These are phyloP conservation scores for Halenospora varia DNA, from an alignment of 495 filamentous ascomycete genomes.

Conservation along the genomic window DNA sequence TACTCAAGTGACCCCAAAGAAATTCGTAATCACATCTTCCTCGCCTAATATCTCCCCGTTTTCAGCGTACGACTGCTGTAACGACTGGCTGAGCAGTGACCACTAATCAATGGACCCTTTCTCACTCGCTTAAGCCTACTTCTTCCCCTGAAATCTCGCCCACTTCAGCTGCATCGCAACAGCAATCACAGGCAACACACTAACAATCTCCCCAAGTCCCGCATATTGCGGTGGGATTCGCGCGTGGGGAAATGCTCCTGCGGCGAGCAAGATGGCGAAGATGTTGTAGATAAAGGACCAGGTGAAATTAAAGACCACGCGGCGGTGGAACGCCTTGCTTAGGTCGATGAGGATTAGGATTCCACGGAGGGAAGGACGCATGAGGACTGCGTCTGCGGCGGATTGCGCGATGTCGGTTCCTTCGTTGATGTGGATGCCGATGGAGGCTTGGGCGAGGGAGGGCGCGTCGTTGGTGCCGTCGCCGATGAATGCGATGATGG, in stretches of 20 bases:
- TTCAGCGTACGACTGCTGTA: too few relatives aligned
- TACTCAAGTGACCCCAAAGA: too few relatives aligned
- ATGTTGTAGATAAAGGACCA: slow-evolving; percentile 88
- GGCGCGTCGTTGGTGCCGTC: slow-evolving; percentile 88
- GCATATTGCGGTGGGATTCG: slow-evolving; percentile 49
- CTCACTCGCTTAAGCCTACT: too few relatives aligned
- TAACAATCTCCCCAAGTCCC: slow-evolving; percentile 54
- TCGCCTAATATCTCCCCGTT: too few relatives aligned
- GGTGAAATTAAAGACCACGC: slow-evolving; percentile 81
- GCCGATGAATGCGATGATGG: slow-evolving; percentile 32
- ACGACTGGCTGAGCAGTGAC: too few relatives aligned
- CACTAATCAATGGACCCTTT: too few relatives aligned
- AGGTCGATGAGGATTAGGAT: slow-evolving; percentile 71
- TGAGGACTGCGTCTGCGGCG: slow-evolving; percentile 77
- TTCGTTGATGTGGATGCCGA: slow-evolving; percentile 76
- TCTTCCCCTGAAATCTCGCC: too few relatives aligned
- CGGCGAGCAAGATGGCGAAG: slow-evolving; percentile 71
- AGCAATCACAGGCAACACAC: slow-evolving; percentile 50
- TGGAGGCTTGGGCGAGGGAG: slow-evolving; percentile 70
- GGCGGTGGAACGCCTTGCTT: slow-evolving; percentile 61
- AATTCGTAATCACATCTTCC: too few relatives aligned
- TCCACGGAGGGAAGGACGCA: slow-evolving; percentile 62
- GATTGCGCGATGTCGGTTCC: slow-evolving; percentile 81
- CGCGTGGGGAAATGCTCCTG: slow-evolving; percentile 53
- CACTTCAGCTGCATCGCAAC: slow-evolving; percentile 41